Conservation (phyloP, 2,329 filamentous ascomycete genomes). For the Alternaria sp. region DNA sequence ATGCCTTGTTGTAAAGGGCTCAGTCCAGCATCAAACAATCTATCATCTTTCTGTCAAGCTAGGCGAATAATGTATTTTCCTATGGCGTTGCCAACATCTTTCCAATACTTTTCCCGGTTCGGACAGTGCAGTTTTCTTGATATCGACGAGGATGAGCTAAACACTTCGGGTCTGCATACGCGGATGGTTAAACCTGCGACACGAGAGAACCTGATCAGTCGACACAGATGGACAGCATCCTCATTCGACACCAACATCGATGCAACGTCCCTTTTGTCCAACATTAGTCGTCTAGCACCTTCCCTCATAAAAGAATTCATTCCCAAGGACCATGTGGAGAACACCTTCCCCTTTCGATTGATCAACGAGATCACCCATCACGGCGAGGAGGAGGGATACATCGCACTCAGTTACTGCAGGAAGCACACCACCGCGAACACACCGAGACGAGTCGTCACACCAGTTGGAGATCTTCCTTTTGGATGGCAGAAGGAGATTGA, state of each 20-base stretch:
- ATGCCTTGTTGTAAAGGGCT: constrained; percentile 15
- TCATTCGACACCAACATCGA: constrained; percentile 23
- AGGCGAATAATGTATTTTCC: constrained; percentile 24
- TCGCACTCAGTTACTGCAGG: constrained; percentile 57
- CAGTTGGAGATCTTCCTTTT: constrained; percentile 44
- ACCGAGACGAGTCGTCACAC: constrained; percentile 34
- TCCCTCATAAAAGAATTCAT: constrained; percentile 44
- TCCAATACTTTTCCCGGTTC: constrained; percentile 28
- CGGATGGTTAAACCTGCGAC: constrained; percentile 32
- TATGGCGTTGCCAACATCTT: constrained; percentile 25
- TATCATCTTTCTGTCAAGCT: constrained; percentile 1
- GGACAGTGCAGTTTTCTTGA: constrained; percentile 42
- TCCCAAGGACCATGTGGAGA: constrained; percentile 30
- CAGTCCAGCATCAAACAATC: constrained; percentile 3
- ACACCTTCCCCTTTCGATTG: constrained; percentile 49
- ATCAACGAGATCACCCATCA: constrained; percentile 47
- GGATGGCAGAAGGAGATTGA: constrained; percentile 46
- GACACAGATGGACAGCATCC: constrained; percentile 15
- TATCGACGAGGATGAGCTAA: constrained; percentile 43
- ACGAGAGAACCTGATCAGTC: constrained; percentile 30
- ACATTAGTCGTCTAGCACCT: constrained; percentile 40
- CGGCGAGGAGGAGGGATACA: constrained; percentile 51
- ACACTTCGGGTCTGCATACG: constrained; percentile 38
- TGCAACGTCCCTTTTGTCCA: constrained; percentile 34
- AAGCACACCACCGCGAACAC: constrained; percentile 41